These are phyloP conservation scores for Aspergillus sp. DNA, from an alignment of 2,329 filamentous ascomycete species.

Conservation along the genomic window DNA sequence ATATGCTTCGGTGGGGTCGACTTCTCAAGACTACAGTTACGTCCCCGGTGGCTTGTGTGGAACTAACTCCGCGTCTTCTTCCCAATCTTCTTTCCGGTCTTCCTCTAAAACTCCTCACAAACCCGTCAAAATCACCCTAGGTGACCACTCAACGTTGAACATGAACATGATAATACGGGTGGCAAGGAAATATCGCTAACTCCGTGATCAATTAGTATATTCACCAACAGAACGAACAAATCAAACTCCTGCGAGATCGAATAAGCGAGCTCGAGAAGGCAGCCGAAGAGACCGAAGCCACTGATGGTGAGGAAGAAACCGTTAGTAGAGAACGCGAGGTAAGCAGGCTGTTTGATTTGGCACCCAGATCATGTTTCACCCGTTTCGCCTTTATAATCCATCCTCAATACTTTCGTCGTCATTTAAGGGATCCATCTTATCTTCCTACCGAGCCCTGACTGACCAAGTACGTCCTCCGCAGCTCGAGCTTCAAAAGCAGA, in stretches of 20 bases:
- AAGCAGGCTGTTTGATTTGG: constrained; percentile 13
- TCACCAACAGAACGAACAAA: constrained; percentile 43
- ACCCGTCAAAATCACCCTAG: background rate
- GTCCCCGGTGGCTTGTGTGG: background rate
- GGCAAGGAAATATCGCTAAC: constrained; percentile 15
- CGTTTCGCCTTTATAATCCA: background rate
- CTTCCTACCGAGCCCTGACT: constrained; percentile 3
- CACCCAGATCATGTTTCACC: background rate
- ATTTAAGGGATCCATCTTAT: background rate
- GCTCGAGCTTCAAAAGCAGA: constrained; percentile 42
- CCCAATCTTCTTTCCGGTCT: background rate
- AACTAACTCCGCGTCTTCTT: background rate
- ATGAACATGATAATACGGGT: background rate
- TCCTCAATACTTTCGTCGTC: background rate
- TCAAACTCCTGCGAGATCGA: constrained; percentile 43
- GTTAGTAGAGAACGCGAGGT: constrained; percentile 44
- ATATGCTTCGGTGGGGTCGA: background rate
- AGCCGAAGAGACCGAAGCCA: constrained; percentile 31
- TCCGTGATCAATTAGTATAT: constrained; percentile 36
- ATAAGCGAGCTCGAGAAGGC: constrained; percentile 42
- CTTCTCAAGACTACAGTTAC: background rate
- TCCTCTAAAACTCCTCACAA: background rate
- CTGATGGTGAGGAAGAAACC: constrained; percentile 33
- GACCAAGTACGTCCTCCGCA: constrained; percentile 20
- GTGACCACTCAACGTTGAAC: background rate